These are phyloP conservation scores for Aspergillus proliferans DNA, from an alignment of 2,329 filamentous ascomycete species.

Conservation along the genomic window DNA sequence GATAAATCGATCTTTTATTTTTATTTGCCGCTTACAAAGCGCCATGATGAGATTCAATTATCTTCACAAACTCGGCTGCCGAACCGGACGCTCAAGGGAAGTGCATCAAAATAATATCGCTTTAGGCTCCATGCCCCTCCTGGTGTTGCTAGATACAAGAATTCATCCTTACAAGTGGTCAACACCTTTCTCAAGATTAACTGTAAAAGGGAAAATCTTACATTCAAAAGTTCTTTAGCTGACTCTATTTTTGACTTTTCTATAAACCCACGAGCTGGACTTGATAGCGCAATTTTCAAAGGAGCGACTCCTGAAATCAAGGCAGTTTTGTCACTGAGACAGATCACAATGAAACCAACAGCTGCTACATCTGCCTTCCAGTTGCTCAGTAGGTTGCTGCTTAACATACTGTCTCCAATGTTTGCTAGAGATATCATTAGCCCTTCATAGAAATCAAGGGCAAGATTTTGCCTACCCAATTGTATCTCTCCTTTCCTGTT, in stretches of 20 bases:
- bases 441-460: neutral
- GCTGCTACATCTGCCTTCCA: neutral
- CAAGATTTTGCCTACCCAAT: conserved; percentile 6
- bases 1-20: too few relatives aligned
- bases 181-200: neutral
- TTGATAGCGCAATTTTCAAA: neutral
- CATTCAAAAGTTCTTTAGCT: neutral
- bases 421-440: neutral
- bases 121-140: too few relatives aligned
- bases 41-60: too few relatives aligned
- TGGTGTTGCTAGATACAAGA: conserved; percentile 1
- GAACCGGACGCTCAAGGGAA: too few relatives aligned
- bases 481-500: conserved; percentile 9
- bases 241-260: neutral
- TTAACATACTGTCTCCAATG: neutral
- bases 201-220: neutral
- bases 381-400: neutral
- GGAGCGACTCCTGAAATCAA: neutral
- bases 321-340: neutral
- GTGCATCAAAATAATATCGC: too few relatives aligned
- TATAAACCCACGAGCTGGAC: neutral
- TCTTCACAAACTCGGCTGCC: too few relatives aligned
- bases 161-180: conserved; percentile 4
- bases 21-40: too few relatives aligned
- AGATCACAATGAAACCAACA: neutral